Evolutionary conservation across 768 basidiomycete genomes (phyloP).

Genomic region (Amyloporia xantha): DNA sequence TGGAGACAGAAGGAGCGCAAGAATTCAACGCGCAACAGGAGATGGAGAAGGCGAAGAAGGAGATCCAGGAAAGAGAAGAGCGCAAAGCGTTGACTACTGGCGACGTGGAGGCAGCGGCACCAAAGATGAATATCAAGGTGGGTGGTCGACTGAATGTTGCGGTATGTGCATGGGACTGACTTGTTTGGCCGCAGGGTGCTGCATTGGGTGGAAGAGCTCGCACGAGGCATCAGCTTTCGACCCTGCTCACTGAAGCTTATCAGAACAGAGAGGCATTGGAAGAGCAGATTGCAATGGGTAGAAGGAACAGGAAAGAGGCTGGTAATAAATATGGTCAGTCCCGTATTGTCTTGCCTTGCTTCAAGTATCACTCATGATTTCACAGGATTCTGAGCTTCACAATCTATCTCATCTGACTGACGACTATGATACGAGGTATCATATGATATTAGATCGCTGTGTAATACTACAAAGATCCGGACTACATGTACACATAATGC

Average conservation of each 20-base stretch:
- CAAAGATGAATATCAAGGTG: slow-evolving; percentile 81
- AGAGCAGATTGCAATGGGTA: slow-evolving; percentile 77
- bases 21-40: slow-evolving; percentile 61
- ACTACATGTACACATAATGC: slow-evolving; percentile 9
- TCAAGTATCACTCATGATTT: too few relatives aligned
- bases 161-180: too few relatives aligned
- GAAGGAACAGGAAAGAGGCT: slow-evolving; percentile 80
- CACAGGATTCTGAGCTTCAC: slow-evolving; percentile 14
- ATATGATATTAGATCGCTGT: slow-evolving; percentile 11
- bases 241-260: slow-evolving; percentile 77
- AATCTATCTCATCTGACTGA: too few relatives aligned
- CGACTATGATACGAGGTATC: too few relatives aligned
- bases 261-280: slow-evolving; percentile 77
- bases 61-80: slow-evolving; percentile 71
- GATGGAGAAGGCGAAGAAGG: slow-evolving; percentile 71
- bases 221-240: slow-evolving; percentile 72
- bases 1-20: slow-evolving; percentile 49
- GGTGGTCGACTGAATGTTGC: too few relatives aligned
- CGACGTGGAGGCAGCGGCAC: slow-evolving; percentile 46
- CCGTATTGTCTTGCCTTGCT: background rate
- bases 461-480: slow-evolving; percentile 18
- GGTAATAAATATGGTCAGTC: slow-evolving; percentile 84
- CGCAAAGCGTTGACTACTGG: slow-evolving; percentile 67
- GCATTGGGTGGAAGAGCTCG: slow-evolving; percentile 65
- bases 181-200: too few relatives aligned